phyloP scores from a whole-genome alignment of 371 early-diverging fungal species.

The Actinomortierella wolfii region DNA sequence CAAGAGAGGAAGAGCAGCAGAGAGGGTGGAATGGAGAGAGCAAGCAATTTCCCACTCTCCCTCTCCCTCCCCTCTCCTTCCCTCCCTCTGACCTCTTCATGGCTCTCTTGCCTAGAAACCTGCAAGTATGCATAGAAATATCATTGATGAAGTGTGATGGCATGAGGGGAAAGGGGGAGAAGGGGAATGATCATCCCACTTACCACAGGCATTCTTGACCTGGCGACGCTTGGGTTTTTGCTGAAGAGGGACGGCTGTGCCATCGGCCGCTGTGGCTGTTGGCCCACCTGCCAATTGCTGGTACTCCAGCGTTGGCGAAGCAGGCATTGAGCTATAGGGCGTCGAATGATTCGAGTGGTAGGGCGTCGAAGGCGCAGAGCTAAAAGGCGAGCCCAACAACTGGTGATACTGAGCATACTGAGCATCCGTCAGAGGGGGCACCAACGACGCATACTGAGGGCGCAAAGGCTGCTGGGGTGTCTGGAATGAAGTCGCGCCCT shows the following conservation, averaged over 20 bases:
- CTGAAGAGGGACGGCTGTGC: neutral
- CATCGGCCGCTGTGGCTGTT: neutral
- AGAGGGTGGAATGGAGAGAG: neutral
- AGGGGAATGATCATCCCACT: conserved; percentile 12
- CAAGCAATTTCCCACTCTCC: neutral
- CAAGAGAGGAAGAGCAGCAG: neutral
- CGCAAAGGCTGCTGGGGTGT: conserved; percentile 26
- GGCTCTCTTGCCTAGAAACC: conserved; percentile 3
- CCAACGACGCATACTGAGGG: conserved; percentile 32
- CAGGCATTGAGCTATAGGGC: conserved; percentile 45
- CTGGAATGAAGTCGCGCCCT: conserved; percentile 23
- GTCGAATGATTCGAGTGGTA: conserved; percentile 47
- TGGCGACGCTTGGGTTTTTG: conserved; percentile 64
- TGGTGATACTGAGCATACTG: conserved; percentile 43
- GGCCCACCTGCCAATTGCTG: conserved; percentile 17
- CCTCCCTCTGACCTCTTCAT: neutral
- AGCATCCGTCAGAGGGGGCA: conserved; percentile 33
- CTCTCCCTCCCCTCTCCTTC: neutral
- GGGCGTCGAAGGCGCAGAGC: conserved; percentile 34
- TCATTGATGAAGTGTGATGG: neutral
- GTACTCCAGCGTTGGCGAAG: conserved; percentile 35
- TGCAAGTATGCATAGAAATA: neutral
- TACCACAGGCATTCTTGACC: conserved; percentile 86
- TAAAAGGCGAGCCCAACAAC: conserved; percentile 36
- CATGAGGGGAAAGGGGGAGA: neutral